phyloP scores from a whole-genome alignment of 2,329 filamentous ascomycete genomes.

The Nemania diffusa region DNA sequence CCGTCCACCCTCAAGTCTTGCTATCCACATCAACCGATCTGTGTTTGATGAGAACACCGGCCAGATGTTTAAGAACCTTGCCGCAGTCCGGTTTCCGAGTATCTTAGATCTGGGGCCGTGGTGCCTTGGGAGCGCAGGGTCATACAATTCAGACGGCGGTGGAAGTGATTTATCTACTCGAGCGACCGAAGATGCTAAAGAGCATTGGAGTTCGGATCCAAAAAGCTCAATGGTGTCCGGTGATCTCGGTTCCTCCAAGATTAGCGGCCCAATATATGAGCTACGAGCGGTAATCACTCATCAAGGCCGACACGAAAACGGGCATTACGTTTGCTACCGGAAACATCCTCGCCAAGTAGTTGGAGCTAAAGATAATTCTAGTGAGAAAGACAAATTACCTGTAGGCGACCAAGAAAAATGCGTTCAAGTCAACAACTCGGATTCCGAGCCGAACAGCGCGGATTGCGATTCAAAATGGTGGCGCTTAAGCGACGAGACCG shows the following conservation, averaged over 20 bases:
- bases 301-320: constrained; percentile 90
- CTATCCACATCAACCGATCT: constrained; percentile 90
- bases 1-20: constrained; percentile 81
- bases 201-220: constrained; percentile 78
- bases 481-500: constrained; percentile 89
- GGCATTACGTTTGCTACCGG: constrained; percentile 93
- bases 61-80: constrained; percentile 83
- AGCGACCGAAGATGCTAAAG: constrained; percentile 53
- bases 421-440: constrained; percentile 33
- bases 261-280: constrained; percentile 74
- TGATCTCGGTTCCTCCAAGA: constrained; percentile 59
- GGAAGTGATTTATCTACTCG: constrained; percentile 40
- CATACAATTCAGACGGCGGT: constrained; percentile 24
- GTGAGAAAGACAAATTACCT: constrained; percentile 14
- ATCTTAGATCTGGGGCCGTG: constrained; percentile 82
- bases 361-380: constrained; percentile 15
- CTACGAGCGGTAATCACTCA: constrained; percentile 88
- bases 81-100: constrained; percentile 79
- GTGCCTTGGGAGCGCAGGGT: constrained; percentile 75
- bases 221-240: constrained; percentile 78
- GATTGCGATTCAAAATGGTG: constrained; percentile 75
- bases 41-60: constrained; percentile 88
- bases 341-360: constrained; percentile 64
- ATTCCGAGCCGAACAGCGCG: constrained; percentile 36
- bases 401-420: constrained; percentile 35